These are phyloP conservation scores for Hyaloscypha hepaticicola DNA, from an alignment of 495 filamentous ascomycete genomes.

Conservation along the genomic window DNA sequence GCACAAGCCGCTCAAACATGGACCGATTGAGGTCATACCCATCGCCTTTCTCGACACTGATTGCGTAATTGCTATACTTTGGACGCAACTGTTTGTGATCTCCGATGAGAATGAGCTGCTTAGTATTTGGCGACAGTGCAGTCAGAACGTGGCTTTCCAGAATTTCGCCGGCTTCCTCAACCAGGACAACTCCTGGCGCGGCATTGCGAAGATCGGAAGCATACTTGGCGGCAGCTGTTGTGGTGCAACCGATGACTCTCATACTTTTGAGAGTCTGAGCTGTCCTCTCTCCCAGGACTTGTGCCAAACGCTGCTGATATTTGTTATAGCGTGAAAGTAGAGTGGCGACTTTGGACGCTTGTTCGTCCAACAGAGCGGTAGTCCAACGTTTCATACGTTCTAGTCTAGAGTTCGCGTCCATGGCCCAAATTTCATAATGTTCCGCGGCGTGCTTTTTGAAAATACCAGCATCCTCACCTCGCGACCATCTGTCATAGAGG, in stretches of 20 bases:
- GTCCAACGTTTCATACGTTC: too few relatives aligned
- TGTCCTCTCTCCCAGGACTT: background rate
- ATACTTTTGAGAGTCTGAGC: slow-evolving; percentile 47
- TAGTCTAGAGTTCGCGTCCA: slow-evolving; percentile 43
- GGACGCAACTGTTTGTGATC: slow-evolving; percentile 79
- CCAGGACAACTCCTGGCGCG: too few relatives aligned
- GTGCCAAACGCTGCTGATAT: too few relatives aligned
- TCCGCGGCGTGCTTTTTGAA: slow-evolving; percentile 34
- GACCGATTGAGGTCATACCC: slow-evolving; percentile 68
- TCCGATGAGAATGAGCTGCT: slow-evolving; percentile 72
- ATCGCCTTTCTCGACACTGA: slow-evolving; percentile 63
- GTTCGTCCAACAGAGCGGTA: too few relatives aligned
- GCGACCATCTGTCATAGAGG: slow-evolving; percentile 56
- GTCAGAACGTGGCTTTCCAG: slow-evolving; percentile 71
- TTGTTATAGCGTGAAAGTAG: too few relatives aligned
- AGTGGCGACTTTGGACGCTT: too few relatives aligned
- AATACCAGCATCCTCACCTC: slow-evolving; percentile 48
- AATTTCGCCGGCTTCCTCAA: slow-evolving; percentile 82
- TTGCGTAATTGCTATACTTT: slow-evolving; percentile 40
- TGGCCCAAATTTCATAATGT: slow-evolving; percentile 50
- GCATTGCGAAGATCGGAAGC: too few relatives aligned
- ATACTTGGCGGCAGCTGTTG: slow-evolving; percentile 72
- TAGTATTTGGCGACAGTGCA: slow-evolving; percentile 54
- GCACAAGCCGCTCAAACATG: slow-evolving; percentile 72
- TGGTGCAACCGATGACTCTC: slow-evolving; percentile 70